These are phyloP conservation scores for Suillus subaureus DNA, from an alignment of 768 basidiomycete genomes.

Conservation along the genomic window DNA sequence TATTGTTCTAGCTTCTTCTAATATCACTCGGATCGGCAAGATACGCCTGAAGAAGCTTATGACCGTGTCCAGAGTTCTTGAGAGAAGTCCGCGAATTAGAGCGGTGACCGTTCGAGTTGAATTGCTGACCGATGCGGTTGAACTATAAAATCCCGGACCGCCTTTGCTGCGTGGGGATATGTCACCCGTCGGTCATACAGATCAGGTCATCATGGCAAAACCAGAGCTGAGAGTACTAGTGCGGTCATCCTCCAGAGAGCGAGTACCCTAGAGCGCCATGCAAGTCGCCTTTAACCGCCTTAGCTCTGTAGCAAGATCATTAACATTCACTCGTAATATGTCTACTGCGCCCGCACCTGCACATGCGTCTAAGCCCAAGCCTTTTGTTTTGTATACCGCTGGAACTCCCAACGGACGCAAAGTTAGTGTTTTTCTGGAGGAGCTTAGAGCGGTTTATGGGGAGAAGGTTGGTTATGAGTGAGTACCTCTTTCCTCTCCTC, in stretches of 20 bases:
- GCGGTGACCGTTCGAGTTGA: neutral
- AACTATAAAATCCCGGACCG: neutral
- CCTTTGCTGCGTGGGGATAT: too few species aligned
- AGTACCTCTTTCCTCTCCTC: conserved; percentile 4
- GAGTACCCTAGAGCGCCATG: neutral
- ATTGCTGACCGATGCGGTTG: neutral
- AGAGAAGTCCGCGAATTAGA: conserved; percentile 3
- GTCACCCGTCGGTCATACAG: neutral
- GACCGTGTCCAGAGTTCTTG: neutral
- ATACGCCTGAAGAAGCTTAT: conserved; percentile 4
- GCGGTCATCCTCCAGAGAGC: too few species aligned
- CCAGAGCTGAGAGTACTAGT: too few species aligned
- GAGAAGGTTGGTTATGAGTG: conserved; percentile 37
- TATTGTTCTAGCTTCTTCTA: too few species aligned
- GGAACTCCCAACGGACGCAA: conserved; percentile 60
- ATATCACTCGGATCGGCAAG: neutral
- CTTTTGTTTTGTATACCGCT: conserved; percentile 50
- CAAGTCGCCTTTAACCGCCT: conserved; percentile 3
- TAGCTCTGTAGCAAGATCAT: neutral
- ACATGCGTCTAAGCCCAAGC: conserved; percentile 27
- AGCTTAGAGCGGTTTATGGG: conserved; percentile 49
- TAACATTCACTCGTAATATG: conserved; percentile 5
- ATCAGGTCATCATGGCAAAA: neutral
- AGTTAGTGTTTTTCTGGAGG: conserved; percentile 60
- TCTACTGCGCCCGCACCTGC: conserved; percentile 9